These are phyloP conservation scores for Nicotiana paniculata DNA, from an alignment of 257 asterid species.

Conservation along the genomic window DNA sequence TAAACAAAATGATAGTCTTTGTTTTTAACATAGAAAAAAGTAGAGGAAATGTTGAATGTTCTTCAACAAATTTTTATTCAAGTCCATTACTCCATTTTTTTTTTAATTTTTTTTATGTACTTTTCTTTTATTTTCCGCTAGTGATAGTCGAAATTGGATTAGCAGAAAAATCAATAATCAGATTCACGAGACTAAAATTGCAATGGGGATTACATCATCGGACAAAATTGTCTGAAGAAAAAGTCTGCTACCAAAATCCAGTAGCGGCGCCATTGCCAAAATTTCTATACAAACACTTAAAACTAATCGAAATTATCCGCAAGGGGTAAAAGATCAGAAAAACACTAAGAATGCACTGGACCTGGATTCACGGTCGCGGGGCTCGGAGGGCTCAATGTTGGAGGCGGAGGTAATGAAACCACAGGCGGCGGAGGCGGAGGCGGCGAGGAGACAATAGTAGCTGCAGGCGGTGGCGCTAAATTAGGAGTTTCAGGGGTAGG, in stretches of 20 bases:
- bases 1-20: not conserved
- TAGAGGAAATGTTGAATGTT: not conserved
- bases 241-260: not conserved
- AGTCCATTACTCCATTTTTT: not conserved
- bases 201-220: not conserved
- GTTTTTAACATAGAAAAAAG: not conserved
- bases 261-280: slow-evolving; percentile 2
- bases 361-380: slow-evolving; percentile 60
- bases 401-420: slow-evolving; percentile 55
- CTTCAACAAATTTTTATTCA: not conserved
- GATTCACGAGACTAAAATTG: not conserved
- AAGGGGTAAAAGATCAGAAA: not conserved
- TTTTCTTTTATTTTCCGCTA: not conserved
- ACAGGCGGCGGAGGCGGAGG: slow-evolving; percentile 32
- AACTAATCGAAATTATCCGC: not conserved
- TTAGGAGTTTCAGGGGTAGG: slow-evolving; percentile 27
- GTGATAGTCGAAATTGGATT: not conserved
- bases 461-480: slow-evolving; percentile 26
- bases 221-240: not conserved
- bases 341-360: slow-evolving; percentile 42
- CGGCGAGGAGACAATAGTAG: not conserved
- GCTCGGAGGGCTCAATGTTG: slow-evolving; percentile 48
- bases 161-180: not conserved
- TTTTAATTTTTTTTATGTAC: too few relatives aligned
- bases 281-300: not conserved